Conservation (phyloP, 495 filamentous ascomycete genomes). For the Neurospora sp. region DNA sequence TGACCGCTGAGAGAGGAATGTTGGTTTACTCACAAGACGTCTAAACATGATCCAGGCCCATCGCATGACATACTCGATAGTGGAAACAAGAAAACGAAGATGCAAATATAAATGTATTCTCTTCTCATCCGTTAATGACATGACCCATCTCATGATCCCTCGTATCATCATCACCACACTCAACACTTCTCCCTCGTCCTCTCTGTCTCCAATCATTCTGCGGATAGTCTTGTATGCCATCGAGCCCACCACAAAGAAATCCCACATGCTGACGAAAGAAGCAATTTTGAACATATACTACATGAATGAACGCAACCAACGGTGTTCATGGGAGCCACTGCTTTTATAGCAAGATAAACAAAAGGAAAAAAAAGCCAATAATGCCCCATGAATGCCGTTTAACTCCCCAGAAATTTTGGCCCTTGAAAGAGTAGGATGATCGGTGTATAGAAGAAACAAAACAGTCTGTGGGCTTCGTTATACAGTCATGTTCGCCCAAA, state of each 20-base stretch:
- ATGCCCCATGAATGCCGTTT: not conserved
- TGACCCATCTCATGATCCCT: not conserved
- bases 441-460: not conserved
- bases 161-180: not conserved
- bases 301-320: not conserved
- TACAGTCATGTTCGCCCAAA: not conserved
- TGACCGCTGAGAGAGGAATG: not conserved
- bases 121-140: not conserved
- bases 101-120: not conserved
- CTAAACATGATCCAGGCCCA: not conserved
- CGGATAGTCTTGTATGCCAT: not conserved
- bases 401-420: not conserved
- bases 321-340: not conserved
- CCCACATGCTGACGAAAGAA: not conserved
- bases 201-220: not conserved
- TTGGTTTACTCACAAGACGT: not conserved
- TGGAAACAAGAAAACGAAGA: not conserved
- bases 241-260: not conserved
- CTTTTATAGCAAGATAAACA: not conserved
- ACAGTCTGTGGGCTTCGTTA: not conserved
- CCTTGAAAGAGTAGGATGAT: not conserved
- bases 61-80: not conserved
- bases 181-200: not conserved
- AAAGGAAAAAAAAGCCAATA: not conserved
- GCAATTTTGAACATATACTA: not conserved